Conservation (phyloP, 2,329 filamentous ascomycete species). For the Colletotrichum coccodes region DNA sequence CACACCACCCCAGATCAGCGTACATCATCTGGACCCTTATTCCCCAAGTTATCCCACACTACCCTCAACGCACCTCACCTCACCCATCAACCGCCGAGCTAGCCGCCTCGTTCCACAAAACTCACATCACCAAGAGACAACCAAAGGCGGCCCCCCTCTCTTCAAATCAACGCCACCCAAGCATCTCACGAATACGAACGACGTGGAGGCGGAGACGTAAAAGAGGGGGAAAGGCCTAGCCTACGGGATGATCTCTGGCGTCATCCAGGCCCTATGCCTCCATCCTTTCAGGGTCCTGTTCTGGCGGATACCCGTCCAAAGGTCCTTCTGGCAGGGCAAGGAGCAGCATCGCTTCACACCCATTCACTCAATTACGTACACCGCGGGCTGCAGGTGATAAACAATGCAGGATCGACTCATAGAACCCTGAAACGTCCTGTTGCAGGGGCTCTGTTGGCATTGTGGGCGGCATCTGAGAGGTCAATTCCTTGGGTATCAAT, state of each 20-base stretch:
- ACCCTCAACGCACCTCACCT: not conserved
- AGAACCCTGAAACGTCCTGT: constrained; percentile 14
- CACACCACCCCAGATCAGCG: constrained; percentile 1
- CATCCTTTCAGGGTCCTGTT: constrained; percentile 21
- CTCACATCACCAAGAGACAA: not conserved
- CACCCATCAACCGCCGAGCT: not conserved
- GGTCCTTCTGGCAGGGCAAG: not conserved
- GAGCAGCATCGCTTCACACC: constrained; percentile 12
- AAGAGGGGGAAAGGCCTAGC: not conserved
- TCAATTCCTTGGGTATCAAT: constrained; percentile 15
- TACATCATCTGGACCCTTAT: not conserved
- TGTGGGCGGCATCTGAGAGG: not conserved
- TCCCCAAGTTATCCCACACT: not conserved
- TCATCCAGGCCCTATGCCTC: constrained; percentile 3
- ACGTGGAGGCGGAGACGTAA: too few species aligned
- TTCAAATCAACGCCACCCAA: not conserved
- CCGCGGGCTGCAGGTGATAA: not conserved
- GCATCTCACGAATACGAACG: not conserved
- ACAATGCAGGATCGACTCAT: constrained; percentile 15
- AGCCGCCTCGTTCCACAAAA: not conserved
- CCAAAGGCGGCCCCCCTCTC: constrained; percentile 1
- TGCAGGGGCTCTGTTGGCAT: not conserved
- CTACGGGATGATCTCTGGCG: constrained; percentile 26
- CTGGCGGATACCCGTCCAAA: not conserved
- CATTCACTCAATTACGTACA: not conserved